phyloP scores from a whole-genome alignment of 306 rosid genomes.

The Acacia acuminata region DNA sequence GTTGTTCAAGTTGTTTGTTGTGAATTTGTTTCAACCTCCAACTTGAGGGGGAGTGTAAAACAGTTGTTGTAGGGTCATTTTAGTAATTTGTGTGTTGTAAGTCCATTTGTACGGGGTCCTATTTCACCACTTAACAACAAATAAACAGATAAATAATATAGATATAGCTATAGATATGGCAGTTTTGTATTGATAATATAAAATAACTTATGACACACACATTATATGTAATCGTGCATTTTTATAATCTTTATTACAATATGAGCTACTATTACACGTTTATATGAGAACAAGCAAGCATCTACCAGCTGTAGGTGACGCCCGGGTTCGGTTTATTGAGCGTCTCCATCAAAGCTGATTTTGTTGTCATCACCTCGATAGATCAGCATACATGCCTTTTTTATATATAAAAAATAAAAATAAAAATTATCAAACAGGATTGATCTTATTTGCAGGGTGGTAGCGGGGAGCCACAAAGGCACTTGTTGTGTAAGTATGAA shows the following conservation, averaged over 20 bases:
- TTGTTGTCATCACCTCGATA: not conserved
- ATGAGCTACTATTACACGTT: not conserved
- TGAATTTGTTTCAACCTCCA: too few relatives aligned
- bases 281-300: not conserved
- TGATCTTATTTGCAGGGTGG: slow-evolving; percentile 6
- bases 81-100: too few relatives aligned
- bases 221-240: not conserved
- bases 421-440: too few relatives aligned
- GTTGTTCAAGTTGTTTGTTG: too few relatives aligned
- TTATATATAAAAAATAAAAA: too few relatives aligned
- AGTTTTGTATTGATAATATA: not conserved
- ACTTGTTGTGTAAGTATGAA: not conserved
- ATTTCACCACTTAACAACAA: too few relatives aligned
- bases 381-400: not conserved
- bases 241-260: not conserved
- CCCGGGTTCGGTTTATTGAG: not conserved
- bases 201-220: not conserved
- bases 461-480: slow-evolving; percentile 74
- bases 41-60: too few relatives aligned
- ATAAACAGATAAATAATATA: not conserved
- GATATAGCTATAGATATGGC: not conserved
- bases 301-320: not conserved
- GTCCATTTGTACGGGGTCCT: too few relatives aligned
- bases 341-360: not conserved
- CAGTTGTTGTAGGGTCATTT: too few relatives aligned